These are phyloP conservation scores for Phialophora verrucosa DNA, from an alignment of 2,329 filamentous ascomycete species.

Conservation along the genomic window DNA sequence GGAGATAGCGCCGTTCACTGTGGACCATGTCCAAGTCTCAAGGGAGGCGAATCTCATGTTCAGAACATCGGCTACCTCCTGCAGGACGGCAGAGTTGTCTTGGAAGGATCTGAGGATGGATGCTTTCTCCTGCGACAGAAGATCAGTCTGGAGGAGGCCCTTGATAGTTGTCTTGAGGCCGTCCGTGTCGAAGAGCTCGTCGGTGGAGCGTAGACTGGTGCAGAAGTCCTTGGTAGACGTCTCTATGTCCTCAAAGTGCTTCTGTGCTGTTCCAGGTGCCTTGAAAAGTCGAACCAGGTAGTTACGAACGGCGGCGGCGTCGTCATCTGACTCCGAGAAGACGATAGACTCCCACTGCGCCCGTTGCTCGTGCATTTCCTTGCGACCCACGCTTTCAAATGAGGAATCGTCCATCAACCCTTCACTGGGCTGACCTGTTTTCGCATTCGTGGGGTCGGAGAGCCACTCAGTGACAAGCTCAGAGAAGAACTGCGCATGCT, in stretches of 20 bases:
- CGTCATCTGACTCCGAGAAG: constrained; percentile 57
- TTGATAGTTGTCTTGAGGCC: constrained; percentile 55
- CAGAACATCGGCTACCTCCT: constrained; percentile 62
- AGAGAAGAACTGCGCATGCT: constrained; percentile 63
- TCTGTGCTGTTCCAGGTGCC: constrained; percentile 48
- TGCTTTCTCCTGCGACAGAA: constrained; percentile 60
- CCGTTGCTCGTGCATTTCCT: constrained; percentile 61
- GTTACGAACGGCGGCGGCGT: constrained; percentile 52
- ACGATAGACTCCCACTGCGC: constrained; percentile 62
- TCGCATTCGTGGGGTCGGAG: constrained; percentile 42
- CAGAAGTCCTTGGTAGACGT: constrained; percentile 49
- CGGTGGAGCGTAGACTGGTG: constrained; percentile 39
- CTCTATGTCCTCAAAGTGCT: constrained; percentile 52
- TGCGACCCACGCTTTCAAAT: constrained; percentile 58
- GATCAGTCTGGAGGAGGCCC: constrained; percentile 57
- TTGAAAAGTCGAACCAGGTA: constrained; percentile 62
- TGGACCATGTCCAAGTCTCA: constrained; percentile 60
- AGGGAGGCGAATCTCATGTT: constrained; percentile 61
- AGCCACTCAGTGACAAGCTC: constrained; percentile 63
- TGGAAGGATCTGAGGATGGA: constrained; percentile 58
- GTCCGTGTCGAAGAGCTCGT: constrained; percentile 50
- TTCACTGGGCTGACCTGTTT: constrained; percentile 25
- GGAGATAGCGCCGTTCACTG: constrained; percentile 45
- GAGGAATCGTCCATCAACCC: constrained; percentile 42
- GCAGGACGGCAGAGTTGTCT: constrained; percentile 55